Conservation (phyloP, 805 yeast genomes). For the Maudiozyma barnettii region DNA sequence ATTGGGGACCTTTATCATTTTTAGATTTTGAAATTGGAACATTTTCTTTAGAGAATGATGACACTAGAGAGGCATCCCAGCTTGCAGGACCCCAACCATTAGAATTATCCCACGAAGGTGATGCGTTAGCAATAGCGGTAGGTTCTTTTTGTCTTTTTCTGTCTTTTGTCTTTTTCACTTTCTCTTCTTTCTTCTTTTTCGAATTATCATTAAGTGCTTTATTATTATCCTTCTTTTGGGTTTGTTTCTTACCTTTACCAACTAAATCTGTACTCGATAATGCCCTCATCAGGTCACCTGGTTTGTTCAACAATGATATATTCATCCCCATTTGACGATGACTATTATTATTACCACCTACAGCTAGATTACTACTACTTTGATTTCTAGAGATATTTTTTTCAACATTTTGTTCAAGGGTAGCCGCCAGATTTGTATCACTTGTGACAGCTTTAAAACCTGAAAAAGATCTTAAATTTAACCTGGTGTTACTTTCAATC, state of each 20-base stretch:
- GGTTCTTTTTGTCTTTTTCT: no score
- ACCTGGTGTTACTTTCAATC: slow-evolving; percentile 33
- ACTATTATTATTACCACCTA: neutral
- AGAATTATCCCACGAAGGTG: no score
- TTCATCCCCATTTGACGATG: neutral
- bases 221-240: neutral
- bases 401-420: neutral
- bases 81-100: no score
- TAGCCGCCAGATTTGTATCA: slow-evolving; percentile 1
- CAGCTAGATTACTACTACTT: neutral
- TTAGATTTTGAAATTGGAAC: no score
- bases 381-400: neutral
- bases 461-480: slow-evolving; percentile 33
- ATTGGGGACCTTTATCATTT: neutral
- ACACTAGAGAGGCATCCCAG: no score
- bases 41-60: no score
- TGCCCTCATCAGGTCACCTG: neutral
- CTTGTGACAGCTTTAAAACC: slow-evolving; percentile 20
- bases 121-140: no score
- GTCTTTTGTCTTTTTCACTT: neutral
- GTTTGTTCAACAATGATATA: neutral
- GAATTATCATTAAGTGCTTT: neutral
- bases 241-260: neutral
- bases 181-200: neutral
- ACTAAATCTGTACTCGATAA: neutral